Evolutionary conservation across 805 yeast genomes (phyloP).

Genomic region (Cyberlindnera suaveolens): DNA sequence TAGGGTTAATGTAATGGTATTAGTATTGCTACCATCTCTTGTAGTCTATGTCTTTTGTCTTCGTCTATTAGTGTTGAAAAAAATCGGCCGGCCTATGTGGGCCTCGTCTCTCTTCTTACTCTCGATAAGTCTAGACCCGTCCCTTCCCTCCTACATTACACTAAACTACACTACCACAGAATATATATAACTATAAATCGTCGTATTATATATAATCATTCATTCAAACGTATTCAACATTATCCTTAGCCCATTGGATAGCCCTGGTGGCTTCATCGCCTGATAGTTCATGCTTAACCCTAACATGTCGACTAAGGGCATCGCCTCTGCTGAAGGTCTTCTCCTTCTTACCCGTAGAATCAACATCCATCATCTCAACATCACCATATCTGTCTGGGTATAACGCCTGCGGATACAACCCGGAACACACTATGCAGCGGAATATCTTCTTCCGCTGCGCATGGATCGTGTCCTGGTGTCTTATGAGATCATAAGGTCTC

Average conservation of each 20-base stretch:
- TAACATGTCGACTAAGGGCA: constrained; percentile 88
- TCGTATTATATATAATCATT: neutral
- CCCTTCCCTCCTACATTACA: too few species aligned
- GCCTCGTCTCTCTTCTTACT: too few species aligned
- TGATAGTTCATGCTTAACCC: constrained; percentile 77
- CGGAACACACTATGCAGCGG: constrained; percentile 71
- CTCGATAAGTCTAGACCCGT: too few species aligned
- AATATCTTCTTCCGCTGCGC: constrained; percentile 80
- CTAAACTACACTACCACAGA: too few species aligned
- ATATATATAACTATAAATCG: neutral
- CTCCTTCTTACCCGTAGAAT: constrained; percentile 31
- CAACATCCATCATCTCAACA: constrained; percentile 4
- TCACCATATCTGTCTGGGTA: constrained; percentile 1
- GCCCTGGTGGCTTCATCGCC: constrained; percentile 65
- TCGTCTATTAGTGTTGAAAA: neutral
- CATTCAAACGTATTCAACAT: constrained; percentile 49
- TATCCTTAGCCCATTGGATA: constrained; percentile 68
- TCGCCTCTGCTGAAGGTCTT: constrained; percentile 92
- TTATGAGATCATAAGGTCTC: constrained; percentile 86
- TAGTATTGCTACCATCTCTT: neutral
- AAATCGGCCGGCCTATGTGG: too few species aligned
- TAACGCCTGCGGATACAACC: constrained; percentile 2
- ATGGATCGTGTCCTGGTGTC: constrained; percentile 96
- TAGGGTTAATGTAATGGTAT: neutral
- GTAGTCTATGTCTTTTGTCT: neutral